Conservation (phyloP, 371 early-diverging fungal species). For the Rhizomucor miehei region DNA sequence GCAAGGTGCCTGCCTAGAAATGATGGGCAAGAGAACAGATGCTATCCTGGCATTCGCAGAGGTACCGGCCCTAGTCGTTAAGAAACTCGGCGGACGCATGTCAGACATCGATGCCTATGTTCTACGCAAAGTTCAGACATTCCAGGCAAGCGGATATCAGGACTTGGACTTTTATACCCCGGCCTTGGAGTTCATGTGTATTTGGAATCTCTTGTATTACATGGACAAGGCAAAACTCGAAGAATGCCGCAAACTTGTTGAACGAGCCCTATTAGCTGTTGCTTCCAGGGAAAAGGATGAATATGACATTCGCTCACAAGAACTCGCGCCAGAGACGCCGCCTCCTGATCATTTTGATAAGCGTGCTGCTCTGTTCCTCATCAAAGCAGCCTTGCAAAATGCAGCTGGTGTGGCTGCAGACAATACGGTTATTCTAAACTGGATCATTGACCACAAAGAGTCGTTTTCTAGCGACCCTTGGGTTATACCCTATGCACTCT, state of each 20-base stretch:
- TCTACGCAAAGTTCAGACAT: slow-evolving; percentile 49
- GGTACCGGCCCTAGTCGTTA: slow-evolving; percentile 40
- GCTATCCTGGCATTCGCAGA: slow-evolving; percentile 49
- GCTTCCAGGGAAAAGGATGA: slow-evolving; percentile 28
- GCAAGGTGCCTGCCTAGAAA: slow-evolving; percentile 53
- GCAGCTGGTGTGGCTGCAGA: slow-evolving; percentile 19
- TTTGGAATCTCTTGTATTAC: slow-evolving; percentile 54
- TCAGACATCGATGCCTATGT: slow-evolving; percentile 56
- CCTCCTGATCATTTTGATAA: slow-evolving; percentile 43
- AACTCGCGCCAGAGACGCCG: slow-evolving; percentile 34
- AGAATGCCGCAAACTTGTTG: slow-evolving; percentile 25
- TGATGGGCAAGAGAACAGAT: slow-evolving; percentile 38
- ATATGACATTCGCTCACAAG: slow-evolving; percentile 34
- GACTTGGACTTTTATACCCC: slow-evolving; percentile 44
- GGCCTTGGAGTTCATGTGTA: slow-evolving; percentile 56
- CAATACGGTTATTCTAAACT: slow-evolving; percentile 37
- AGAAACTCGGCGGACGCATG: slow-evolving; percentile 56
- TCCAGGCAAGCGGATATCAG: slow-evolving; percentile 50
- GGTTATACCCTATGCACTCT: slow-evolving; percentile 58
- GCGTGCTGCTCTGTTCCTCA: slow-evolving; percentile 30
- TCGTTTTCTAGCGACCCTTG: slow-evolving; percentile 47
- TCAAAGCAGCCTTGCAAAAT: slow-evolving; percentile 38
- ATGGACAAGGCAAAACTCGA: slow-evolving; percentile 35
- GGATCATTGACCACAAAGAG: slow-evolving; percentile 55
- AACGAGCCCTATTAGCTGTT: slow-evolving; percentile 29